phyloP scores from a whole-genome alignment of 768 basidiomycete species.

The Ramaria sp. region DNA sequence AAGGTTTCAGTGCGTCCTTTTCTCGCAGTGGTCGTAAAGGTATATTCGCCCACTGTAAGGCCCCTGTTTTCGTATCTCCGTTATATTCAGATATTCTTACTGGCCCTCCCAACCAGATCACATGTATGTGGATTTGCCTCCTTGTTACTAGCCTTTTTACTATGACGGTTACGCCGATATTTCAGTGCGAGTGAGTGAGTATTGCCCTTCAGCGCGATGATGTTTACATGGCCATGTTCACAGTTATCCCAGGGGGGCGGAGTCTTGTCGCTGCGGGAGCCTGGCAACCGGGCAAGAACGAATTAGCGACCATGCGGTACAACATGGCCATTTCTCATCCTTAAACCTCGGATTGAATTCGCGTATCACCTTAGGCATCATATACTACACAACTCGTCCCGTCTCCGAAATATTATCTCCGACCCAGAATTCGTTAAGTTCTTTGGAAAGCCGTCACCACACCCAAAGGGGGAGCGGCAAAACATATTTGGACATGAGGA shows the following conservation, averaged over 20 bases:
- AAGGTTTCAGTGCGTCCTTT: slow-evolving; percentile 67
- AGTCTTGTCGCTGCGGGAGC: slow-evolving; percentile 71
- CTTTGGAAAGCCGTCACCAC: slow-evolving; percentile 63
- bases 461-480: slow-evolving; percentile 49
- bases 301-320: slow-evolving; percentile 67
- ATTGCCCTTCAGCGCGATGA: slow-evolving; percentile 45
- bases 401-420: slow-evolving; percentile 58
- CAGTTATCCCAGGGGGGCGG: slow-evolving; percentile 35
- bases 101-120: slow-evolving; percentile 35
- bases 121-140: slow-evolving; percentile 32
- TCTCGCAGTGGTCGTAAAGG: slow-evolving; percentile 88
- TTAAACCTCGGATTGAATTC: background rate
- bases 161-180: slow-evolving; percentile 8
- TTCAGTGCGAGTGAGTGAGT: slow-evolving; percentile 17
- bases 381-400: slow-evolving; percentile 47
- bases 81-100: background rate
- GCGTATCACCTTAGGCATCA: slow-evolving; percentile 35
- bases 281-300: slow-evolving; percentile 72
- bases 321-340: slow-evolving; percentile 5
- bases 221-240: background rate
- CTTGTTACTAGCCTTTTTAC: background rate
- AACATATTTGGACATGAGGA: slow-evolving; percentile 85
- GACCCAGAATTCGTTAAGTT: slow-evolving; percentile 58
- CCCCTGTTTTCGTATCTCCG: background rate
- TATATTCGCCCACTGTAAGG: slow-evolving; percentile 75